Evolutionary conservation across 2,329 filamentous ascomycete genomes (phyloP).

Genomic region (Alternaria panax): DNA sequence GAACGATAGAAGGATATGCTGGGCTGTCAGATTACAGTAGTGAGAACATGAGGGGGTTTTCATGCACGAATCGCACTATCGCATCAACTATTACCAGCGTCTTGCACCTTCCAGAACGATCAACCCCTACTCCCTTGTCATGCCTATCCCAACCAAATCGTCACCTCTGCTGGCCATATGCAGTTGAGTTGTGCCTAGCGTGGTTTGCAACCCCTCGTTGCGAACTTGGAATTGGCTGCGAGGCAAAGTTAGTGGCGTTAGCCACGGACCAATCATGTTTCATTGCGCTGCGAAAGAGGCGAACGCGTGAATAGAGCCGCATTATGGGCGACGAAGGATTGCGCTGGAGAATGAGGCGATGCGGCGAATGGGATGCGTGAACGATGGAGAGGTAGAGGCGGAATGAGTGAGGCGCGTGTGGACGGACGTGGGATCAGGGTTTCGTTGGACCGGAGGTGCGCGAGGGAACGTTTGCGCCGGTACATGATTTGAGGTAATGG

Average conservation of each 20-base stretch:
- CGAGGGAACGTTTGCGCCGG: not conserved
- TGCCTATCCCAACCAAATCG: not conserved
- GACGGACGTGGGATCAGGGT: not conserved
- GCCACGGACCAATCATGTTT: not conserved
- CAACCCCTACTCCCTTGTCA: not conserved
- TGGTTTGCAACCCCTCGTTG: not conserved
- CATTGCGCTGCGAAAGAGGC: not conserved
- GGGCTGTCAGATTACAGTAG: not conserved
- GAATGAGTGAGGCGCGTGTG: not conserved
- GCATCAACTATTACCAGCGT: not conserved
- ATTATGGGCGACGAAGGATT: not conserved
- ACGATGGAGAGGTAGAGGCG: not conserved
- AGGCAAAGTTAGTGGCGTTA: slow-evolving; percentile 16
- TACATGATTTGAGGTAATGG: not conserved
- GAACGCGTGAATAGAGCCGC: not conserved
- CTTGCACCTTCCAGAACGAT: slow-evolving; percentile 5
- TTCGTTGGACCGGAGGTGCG: not conserved
- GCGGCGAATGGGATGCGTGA: not conserved
- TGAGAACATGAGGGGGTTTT: slow-evolving; percentile 12
- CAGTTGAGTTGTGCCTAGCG: not conserved
- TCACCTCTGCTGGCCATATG: not conserved
- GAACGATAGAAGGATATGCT: slow-evolving; percentile 1
- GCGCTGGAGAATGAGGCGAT: not conserved
- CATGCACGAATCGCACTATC: not conserved
- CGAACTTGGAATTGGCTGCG: slow-evolving; percentile 6